These are phyloP conservation scores for Myotisia sp. DNA, from an alignment of 2,329 filamentous ascomycete species.

Conservation along the genomic window DNA sequence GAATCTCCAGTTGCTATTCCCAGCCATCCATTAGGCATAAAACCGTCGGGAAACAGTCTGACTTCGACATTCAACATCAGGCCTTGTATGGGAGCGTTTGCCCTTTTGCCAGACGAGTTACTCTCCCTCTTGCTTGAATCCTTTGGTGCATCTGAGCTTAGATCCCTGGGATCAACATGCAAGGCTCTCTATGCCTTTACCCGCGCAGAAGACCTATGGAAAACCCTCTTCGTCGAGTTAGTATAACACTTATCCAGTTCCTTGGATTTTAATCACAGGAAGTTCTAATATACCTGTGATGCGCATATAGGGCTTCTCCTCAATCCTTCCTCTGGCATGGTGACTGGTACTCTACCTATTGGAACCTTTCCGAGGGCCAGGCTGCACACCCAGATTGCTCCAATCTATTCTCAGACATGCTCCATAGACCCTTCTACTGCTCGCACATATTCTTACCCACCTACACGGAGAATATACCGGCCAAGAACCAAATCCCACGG, in stretches of 20 bases:
- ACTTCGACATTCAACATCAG: conserved; percentile 54
- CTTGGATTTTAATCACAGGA: no score
- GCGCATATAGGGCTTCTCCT: conserved; percentile 9
- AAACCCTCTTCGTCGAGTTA: conserved; percentile 70
- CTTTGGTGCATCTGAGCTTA: conserved; percentile 49
- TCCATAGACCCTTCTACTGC: conserved; percentile 84
- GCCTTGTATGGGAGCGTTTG: conserved; percentile 49
- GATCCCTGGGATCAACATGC: conserved; percentile 60
- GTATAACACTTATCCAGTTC: conserved; percentile 29
- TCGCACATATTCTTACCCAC: conserved; percentile 55
- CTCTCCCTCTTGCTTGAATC: conserved; percentile 61
- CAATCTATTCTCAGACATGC: conserved; percentile 73
- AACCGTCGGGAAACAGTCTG: conserved; percentile 73
- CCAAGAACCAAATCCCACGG: conserved; percentile 56
- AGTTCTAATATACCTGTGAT: no score
- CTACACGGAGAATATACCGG: conserved; percentile 58
- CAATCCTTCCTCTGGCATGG: conserved; percentile 53
- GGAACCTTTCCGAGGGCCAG: conserved; percentile 42
- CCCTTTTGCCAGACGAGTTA: conserved; percentile 63
- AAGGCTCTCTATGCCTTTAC: conserved; percentile 77
- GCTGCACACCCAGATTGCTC: conserved; percentile 54
- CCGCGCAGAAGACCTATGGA: conserved; percentile 77
- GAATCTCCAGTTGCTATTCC: conserved; percentile 52
- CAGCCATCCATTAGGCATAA: conserved; percentile 67
- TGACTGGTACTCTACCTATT: conserved; percentile 68